These are phyloP conservation scores for Soucietia sequanensis DNA, from an alignment of 805 yeast species.

Conservation along the genomic window DNA sequence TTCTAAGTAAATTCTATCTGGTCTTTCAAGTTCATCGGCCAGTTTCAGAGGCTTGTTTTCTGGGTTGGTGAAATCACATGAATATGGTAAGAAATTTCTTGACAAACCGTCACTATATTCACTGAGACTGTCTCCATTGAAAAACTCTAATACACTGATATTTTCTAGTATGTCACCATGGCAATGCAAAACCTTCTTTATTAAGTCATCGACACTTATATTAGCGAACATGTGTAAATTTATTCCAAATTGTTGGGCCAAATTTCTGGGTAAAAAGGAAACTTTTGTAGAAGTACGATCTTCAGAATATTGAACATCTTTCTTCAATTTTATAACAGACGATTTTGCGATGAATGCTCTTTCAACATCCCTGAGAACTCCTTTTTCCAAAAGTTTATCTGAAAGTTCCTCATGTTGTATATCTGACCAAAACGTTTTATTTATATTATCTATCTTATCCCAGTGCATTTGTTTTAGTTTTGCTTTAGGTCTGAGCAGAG, in stretches of 20 bases:
- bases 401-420: constrained; percentile 58
- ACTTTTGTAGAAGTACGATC: constrained; percentile 37
- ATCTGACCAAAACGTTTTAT: constrained; percentile 82
- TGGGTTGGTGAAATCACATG: constrained; percentile 60
- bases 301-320: constrained; percentile 32
- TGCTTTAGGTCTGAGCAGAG: constrained; percentile 54
- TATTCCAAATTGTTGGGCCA: constrained; percentile 94
- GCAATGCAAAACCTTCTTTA: constrained; percentile 72
- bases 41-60: constrained; percentile 56
- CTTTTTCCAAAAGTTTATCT: constrained; percentile 66
- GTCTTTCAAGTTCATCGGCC: constrained; percentile 74
- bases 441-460: constrained; percentile 87
- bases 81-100: constrained; percentile 76
- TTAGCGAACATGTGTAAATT: constrained; percentile 77
- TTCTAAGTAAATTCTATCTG: constrained; percentile 82
- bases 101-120: constrained; percentile 73
- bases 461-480: constrained; percentile 94
- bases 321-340: constrained; percentile 30
- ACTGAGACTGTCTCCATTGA: constrained; percentile 69
- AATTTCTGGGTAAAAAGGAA: constrained; percentile 73
- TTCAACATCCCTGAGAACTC: constrained; percentile 82
- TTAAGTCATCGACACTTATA: constrained; percentile 61
- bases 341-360: constrained; percentile 84
- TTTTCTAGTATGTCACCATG: constrained; percentile 68
- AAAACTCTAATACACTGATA: constrained; percentile 77